phyloP scores from a whole-genome alignment of 441 rosid species.

The Isatis lusitanica region DNA sequence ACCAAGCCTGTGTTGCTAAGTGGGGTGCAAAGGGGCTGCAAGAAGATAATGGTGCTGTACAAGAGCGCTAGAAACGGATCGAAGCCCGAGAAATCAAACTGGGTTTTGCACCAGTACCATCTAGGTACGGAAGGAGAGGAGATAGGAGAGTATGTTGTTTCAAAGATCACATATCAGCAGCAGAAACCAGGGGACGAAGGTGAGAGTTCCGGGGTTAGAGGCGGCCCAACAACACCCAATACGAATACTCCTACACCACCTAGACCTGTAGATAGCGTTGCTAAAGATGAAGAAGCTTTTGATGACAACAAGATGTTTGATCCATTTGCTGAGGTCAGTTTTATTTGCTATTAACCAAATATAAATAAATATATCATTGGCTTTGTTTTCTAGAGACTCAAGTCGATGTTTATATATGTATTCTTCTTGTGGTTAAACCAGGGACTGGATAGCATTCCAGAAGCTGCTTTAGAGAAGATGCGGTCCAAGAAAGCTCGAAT shows the following conservation, averaged over 20 bases:
- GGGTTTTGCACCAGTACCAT: conserved; percentile 96
- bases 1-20: conserved; percentile 61
- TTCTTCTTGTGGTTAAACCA: conserved; percentile 20
- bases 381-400: conserved; percentile 5
- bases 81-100: conserved; percentile 71
- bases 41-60: conserved; percentile 93
- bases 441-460: conserved; percentile 41
- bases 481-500: conserved; percentile 77
- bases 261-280: conserved; percentile 39
- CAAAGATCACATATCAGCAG: conserved; percentile 70
- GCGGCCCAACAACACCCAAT: conserved; percentile 68
- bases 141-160: conserved; percentile 74
- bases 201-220: conserved; percentile 42
- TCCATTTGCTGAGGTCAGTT: conserved; percentile 26
- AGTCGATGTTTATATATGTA: neutral
- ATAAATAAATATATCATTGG: neutral
- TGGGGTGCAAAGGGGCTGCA: conserved; percentile 74
- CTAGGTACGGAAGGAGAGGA: conserved; percentile 78
- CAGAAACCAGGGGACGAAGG: conserved; percentile 50
- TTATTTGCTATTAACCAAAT: neutral
- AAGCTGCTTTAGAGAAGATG: conserved; percentile 28
- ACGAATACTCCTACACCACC: conserved; percentile 63
- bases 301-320: conserved; percentile 35
- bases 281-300: conserved; percentile 43
- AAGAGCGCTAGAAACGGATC: conserved; percentile 64